Percentiles rank a stretch among this genome's conserved stretches.
Conservation (phyloP, 129 eudicot species). For the Artemisia argyi region DNA sequence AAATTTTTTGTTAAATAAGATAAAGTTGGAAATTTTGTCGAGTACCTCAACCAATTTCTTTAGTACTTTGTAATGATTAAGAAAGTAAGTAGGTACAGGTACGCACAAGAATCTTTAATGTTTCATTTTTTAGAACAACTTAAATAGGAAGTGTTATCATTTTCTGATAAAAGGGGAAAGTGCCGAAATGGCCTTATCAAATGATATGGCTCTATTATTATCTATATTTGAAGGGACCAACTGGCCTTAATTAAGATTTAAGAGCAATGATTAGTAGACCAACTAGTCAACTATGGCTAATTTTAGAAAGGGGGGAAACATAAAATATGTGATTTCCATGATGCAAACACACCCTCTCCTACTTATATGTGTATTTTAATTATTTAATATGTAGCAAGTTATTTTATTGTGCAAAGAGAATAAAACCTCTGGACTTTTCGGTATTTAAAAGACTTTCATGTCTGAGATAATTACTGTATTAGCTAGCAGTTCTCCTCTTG, state of each 20-base stretch:
- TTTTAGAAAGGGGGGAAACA: not conserved
- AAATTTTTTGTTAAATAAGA: not conserved
- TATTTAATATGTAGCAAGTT: not conserved
- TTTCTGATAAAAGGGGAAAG: not conserved
- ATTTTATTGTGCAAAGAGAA: not conserved
- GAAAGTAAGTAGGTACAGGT: not conserved
- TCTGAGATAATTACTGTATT: not conserved
- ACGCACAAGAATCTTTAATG: not conserved
- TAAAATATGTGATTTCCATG: constrained; percentile 15
- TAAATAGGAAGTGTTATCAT: not conserved
- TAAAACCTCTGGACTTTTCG: not conserved
- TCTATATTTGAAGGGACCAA: constrained; percentile 8
- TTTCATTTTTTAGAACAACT: not conserved
- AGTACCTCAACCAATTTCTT: not conserved
- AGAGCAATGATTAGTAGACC: constrained; percentile 12
- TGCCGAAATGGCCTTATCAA: not conserved
- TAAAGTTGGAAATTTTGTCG: not conserved
- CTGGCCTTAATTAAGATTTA: constrained; percentile 2
- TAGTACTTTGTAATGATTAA: not conserved
- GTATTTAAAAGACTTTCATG: not conserved
- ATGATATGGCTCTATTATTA: not conserved
- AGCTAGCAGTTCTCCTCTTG: not conserved
- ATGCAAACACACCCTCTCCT: not conserved
- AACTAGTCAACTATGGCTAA: not conserved
- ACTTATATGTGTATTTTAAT: not conserved